Evolutionary conservation across 164 flowering plant species (phyloP), one percentile per base, ranked within the genome.

Genomic region (Stephania cephalantha): DNA sequence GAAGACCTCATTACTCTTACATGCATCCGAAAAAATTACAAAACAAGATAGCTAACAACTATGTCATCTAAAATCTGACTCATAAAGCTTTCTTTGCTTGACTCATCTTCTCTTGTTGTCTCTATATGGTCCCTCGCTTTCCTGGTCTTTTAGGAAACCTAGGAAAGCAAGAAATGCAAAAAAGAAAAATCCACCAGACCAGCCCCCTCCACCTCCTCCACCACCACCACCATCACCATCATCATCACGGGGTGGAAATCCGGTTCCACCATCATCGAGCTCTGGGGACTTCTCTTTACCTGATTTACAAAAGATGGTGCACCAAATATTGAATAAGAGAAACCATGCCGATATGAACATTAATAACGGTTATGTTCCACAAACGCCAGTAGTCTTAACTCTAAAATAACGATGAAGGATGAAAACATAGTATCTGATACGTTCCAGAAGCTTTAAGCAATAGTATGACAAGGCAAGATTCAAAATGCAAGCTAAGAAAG

Each of bases 181-280:
- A 48, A 94, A 88, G 91, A 89, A 90, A 82, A 92, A 91, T 2
- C 98, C 98, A 15, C 98, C 96, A 0, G 90, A 80, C 87, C 86
- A 94, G 73, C 83, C 76, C 15, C 93, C 97, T 8, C 95, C 93
- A 1, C 95, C 92, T 2, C 97, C 95, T 0, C 93, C 94, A 0
- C 98, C 98, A 0, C 98, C 98, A 0, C 98, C 98, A 0, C 94
- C 98, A 30, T 89, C 97, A 71, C 65, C 97, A 53, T 76, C 97
- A 77, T 92, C 98, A 78, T 90, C 97, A 75, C 95, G 86, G 4
- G 98, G 98, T 11, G 98, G 98, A 67, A 94, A 82, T 68, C 98
- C 98, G 15, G 88, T 74, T 17, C 93, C 97, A 44, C 97, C 97
- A 82, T 94, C 96, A 80, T 92, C 98, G 7, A 94, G 90, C 6